Percentiles rank a stretch among this genome's conserved stretches.
These are phyloP conservation scores for Hyphodiscus hymeniophilus DNA, from an alignment of 495 filamentous ascomycete genomes.

Conservation along the genomic window DNA sequence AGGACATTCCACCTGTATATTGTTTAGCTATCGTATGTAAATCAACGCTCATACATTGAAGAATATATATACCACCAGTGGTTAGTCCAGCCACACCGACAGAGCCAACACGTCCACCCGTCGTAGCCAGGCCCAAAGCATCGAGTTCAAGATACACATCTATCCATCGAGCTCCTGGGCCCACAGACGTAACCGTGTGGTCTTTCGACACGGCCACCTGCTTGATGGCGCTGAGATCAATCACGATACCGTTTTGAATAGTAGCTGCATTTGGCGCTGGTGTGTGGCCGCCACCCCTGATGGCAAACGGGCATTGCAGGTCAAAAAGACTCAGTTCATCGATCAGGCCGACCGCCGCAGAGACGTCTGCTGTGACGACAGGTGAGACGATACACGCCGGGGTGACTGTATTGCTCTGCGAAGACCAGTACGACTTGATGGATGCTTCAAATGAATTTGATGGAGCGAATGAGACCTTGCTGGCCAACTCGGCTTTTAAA, in stretches of 20 bases:
- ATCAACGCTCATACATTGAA: background rate
- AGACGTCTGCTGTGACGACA: background rate
- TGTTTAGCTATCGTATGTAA: background rate
- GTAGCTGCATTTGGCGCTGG: background rate
- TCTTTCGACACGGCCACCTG: background rate
- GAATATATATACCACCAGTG: background rate
- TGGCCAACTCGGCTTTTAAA: background rate
- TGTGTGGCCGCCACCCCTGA: background rate
- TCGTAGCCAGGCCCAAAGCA: background rate
- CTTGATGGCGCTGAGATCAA: background rate
- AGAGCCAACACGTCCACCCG: background rate
- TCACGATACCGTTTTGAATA: background rate
- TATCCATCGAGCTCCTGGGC: background rate
- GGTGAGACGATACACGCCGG: background rate
- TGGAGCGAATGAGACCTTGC: too few species aligned
- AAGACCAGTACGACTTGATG: slow-evolving; percentile 1
- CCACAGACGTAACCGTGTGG: background rate
- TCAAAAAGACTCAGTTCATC: too few species aligned
- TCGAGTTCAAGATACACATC: background rate
- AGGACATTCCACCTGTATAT: slow-evolving; percentile 1
- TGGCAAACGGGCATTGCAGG: background rate
- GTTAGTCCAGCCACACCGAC: background rate
- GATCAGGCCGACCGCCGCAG: background rate
- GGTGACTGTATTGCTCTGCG: background rate
- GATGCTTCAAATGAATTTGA: too few species aligned